Evolutionary conservation across 495 filamentous ascomycete species (phyloP).

Genomic region (Chaetomium fimeti): DNA sequence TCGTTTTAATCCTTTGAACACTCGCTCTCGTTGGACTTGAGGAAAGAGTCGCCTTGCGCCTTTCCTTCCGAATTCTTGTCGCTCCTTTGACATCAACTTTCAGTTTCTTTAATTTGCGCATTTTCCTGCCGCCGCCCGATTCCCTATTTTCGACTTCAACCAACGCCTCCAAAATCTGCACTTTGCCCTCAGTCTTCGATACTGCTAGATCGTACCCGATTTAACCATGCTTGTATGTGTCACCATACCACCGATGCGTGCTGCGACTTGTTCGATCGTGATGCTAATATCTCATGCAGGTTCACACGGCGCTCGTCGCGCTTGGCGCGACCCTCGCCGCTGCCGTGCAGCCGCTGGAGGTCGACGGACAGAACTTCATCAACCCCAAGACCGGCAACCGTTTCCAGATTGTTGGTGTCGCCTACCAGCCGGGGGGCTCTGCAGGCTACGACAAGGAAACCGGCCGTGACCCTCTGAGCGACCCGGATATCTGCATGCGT

Average conservation of each 20-base stretch:
- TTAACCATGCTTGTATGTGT: constrained; percentile 20
- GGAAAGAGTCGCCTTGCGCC: constrained; percentile 12
- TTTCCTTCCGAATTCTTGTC: constrained; percentile 26
- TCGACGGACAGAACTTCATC: constrained; percentile 78
- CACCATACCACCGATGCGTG: background rate
- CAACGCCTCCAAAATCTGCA: background rate
- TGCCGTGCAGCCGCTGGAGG: constrained; percentile 70
- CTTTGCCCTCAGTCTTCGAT: background rate
- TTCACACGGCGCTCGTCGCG: constrained; percentile 45
- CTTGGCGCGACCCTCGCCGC: constrained; percentile 54
- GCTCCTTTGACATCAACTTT: constrained; percentile 27
- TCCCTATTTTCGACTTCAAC: background rate
- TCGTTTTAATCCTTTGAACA: background rate
- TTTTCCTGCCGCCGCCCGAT: background rate
- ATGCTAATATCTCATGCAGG: constrained; percentile 25
- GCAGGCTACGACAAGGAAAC: constrained; percentile 66
- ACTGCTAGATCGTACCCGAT: background rate
- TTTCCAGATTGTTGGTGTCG: constrained; percentile 86
- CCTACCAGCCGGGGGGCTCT: constrained; percentile 91
- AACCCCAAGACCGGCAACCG: constrained; percentile 73
- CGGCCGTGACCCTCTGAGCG: constrained; percentile 70
- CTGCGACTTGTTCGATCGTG: too few species aligned
- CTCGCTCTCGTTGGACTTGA: constrained; percentile 9
- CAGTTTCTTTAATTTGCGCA: constrained; percentile 2
- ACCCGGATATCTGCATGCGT: constrained; percentile 72